phyloP scores from a whole-genome alignment of 805 yeast species.

The Yamadazyma sp. region DNA sequence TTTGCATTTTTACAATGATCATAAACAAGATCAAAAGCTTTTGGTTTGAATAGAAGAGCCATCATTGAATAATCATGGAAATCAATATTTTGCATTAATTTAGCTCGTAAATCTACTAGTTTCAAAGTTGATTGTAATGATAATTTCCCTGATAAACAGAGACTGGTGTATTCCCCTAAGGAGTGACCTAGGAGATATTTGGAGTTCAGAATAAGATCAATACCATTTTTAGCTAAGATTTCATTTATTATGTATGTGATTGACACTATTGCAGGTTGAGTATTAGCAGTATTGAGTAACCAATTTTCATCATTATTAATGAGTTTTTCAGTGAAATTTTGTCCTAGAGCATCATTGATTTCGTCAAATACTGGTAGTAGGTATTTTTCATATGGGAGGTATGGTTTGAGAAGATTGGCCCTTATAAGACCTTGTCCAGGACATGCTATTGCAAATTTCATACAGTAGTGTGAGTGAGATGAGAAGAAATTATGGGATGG shows the following conservation, averaged over 20 bases:
- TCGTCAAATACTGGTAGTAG: slow-evolving; percentile 13
- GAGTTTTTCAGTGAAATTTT: slow-evolving; percentile 19
- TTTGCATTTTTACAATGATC: slow-evolving; percentile 16
- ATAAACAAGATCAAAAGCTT: slow-evolving; percentile 19
- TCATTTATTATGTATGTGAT: slow-evolving; percentile 32
- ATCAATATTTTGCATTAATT: slow-evolving; percentile 33
- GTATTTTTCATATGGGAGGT: slow-evolving; percentile 9
- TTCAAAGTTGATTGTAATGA: slow-evolving; percentile 32
- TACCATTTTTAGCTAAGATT: slow-evolving; percentile 17
- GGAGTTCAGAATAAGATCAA: slow-evolving; percentile 17
- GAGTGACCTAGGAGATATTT: slow-evolving; percentile 44
- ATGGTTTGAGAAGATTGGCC: slow-evolving; percentile 21
- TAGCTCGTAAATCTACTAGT: slow-evolving; percentile 45
- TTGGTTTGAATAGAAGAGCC: slow-evolving; percentile 30
- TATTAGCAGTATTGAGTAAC: slow-evolving; percentile 38
- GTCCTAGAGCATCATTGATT: slow-evolving; percentile 21
- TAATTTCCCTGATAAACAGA: slow-evolving; percentile 33
- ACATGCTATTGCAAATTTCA: slow-evolving; percentile 26
- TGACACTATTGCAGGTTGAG: slow-evolving; percentile 53
- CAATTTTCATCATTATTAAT: slow-evolving; percentile 17
- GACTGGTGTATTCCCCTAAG: slow-evolving; percentile 49
- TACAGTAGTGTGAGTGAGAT: too few species aligned
- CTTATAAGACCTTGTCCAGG: slow-evolving; percentile 35
- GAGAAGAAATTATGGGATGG: too few species aligned
- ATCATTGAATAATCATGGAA: slow-evolving; percentile 28